Evolutionary conservation across 106 monocot genomes (phyloP).

Genomic region (Dendrobium nobile): DNA sequence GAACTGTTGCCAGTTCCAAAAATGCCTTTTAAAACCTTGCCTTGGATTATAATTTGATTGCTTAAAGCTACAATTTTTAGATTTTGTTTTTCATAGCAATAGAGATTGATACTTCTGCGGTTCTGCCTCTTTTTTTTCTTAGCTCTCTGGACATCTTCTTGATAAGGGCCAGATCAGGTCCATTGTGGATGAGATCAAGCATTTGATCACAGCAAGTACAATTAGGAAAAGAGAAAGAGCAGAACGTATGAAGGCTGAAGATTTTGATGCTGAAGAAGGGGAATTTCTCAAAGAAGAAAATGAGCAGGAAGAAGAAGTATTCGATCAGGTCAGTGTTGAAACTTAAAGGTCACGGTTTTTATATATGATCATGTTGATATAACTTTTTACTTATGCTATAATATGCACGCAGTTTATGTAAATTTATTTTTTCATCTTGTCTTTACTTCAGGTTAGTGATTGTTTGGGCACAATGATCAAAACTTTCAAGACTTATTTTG

Average conservation of each 20-base stretch:
- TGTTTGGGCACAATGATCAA: conserved; percentile 83
- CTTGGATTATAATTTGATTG: not conserved
- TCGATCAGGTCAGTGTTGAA: not conserved
- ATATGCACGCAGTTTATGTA: not conserved
- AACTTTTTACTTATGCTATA: not conserved
- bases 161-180: conserved; percentile 44
- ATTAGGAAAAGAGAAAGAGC: conserved; percentile 50
- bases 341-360: not conserved
- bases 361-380: not conserved
- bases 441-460: conserved; percentile 58
- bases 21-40: no score
- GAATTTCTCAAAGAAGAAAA: conserved; percentile 58
- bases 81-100: not conserved
- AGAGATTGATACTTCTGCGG: not conserved
- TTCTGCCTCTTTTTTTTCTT: not conserved
- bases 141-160: conserved; percentile 57
- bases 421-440: not conserved
- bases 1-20: no score
- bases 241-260: conserved; percentile 44
- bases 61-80: not conserved
- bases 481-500: conserved; percentile 75
- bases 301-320: conserved; percentile 56
- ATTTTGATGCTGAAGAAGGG: conserved; percentile 65
- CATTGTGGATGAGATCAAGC: conserved; percentile 62
- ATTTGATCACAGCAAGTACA: conserved; percentile 51